These are phyloP conservation scores for Ogataea nonfermentans DNA, from an alignment of 805 yeast genomes.

Conservation along the genomic window DNA sequence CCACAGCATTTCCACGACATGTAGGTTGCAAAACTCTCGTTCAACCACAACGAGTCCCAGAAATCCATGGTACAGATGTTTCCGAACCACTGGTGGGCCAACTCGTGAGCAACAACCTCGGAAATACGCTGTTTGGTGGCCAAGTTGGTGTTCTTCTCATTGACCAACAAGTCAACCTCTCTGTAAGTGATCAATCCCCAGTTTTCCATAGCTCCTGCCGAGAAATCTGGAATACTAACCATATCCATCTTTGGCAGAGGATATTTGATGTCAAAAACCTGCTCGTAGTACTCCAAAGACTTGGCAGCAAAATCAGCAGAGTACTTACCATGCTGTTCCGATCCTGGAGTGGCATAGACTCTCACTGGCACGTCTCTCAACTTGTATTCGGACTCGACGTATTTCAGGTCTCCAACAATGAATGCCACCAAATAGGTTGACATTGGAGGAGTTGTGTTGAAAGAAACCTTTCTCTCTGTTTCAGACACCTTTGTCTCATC, in stretches of 20 bases:
- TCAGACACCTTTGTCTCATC: slow-evolving; percentile 21
- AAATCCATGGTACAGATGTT: slow-evolving; percentile 88
- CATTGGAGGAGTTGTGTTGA: slow-evolving; percentile 52
- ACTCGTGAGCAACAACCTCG: slow-evolving; percentile 81
- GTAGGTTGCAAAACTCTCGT: slow-evolving; percentile 90
- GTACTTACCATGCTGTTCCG: slow-evolving; percentile 43
- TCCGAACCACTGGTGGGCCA: slow-evolving; percentile 95
- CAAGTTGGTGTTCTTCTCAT: slow-evolving; percentile 46
- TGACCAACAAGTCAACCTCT: slow-evolving; percentile 52
- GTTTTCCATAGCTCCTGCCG: slow-evolving; percentile 91
- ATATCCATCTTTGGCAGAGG: slow-evolving; percentile 85
- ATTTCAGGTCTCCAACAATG: slow-evolving; percentile 57
- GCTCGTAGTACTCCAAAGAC: slow-evolving; percentile 50
- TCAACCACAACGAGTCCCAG: slow-evolving; percentile 92
- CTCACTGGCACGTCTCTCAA: slow-evolving; percentile 50
- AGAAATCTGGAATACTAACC: slow-evolving; percentile 74
- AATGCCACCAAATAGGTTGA: slow-evolving; percentile 57
- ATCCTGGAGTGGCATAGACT: slow-evolving; percentile 53
- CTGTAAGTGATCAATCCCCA: slow-evolving; percentile 82
- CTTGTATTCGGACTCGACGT: slow-evolving; percentile 46
- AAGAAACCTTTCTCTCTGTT: slow-evolving; percentile 32
- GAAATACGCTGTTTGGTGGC: slow-evolving; percentile 68
- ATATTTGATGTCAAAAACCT: slow-evolving; percentile 51
- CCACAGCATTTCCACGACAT: slow-evolving; percentile 73
- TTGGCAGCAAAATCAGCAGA: slow-evolving; percentile 52